Evolutionary conservation across 345 rosid genomes (phyloP), one percentile per base, ranked within the genome.

Genomic region (Boechera stricta): DNA sequence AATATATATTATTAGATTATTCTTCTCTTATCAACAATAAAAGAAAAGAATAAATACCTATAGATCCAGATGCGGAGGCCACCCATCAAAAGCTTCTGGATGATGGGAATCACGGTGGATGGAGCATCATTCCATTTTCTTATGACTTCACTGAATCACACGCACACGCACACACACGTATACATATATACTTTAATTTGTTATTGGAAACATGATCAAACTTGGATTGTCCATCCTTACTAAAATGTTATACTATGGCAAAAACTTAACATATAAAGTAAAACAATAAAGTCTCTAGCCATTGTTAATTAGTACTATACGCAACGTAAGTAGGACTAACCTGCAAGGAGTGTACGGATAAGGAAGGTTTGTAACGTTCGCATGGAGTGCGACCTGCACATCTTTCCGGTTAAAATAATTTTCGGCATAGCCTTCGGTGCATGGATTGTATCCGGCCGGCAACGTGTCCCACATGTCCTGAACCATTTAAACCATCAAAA

Each of bases 381-480:
- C 96, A 71, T 90, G 93, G 3, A 92, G 83, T 4, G 92, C 93
- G 32, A 7, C 57, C 62, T 92, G 97, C 60, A 92, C 97, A 74
- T 92, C 96, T 72, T 82, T 69, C 47, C 90, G 67, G 76, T 90
- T 92, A 76, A 90, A 88, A 38, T 80, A 92, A 2, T 53, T 73
- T 74, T 76, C 86, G 0, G 85, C 86, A 59, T 92, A 88, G 3
- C 36, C 81, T 74, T 78, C 87, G 2, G 87, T 80, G 58, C 97
- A 92, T 15, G 97, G 97, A 69, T 92, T 92, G 32, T 90, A 90
- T 2, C 95, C 96, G 4, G 88, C 75, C 5, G 88, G 89, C n/a
- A 85, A 77, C 73, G 51, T 78, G 26, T 70, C 79, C 89, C 88
- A 83, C 5, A 71, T 7, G 13, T 79, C 89, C 92, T 91, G 84